Evolutionary conservation across 2,329 filamentous ascomycete species (phyloP).

Genomic region (Lasiodiplodia gonubiensis): DNA sequence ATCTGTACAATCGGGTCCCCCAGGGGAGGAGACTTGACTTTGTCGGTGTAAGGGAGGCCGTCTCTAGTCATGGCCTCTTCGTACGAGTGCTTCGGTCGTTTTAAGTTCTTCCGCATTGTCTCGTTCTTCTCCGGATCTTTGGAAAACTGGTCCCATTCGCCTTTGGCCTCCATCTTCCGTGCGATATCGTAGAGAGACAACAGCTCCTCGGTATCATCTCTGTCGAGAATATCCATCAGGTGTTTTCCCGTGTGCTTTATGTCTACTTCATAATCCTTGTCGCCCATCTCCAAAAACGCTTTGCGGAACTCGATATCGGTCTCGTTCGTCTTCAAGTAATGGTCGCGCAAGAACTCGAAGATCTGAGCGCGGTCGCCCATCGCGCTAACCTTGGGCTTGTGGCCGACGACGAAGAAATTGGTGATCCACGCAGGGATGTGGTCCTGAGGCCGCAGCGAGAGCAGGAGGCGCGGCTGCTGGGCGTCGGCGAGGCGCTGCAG

Average conservation of each 20-base stretch:
- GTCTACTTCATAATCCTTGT: background rate
- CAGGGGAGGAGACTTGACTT: slow-evolving; percentile 29
- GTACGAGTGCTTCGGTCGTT: background rate
- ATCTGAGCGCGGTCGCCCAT: slow-evolving; percentile 71
- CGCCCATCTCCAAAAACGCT: background rate
- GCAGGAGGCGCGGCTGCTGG: slow-evolving; percentile 72
- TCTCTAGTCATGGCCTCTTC: background rate
- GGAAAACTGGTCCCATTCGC: slow-evolving; percentile 6
- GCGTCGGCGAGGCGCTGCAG: slow-evolving; percentile 70
- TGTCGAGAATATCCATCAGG: slow-evolving; percentile 38
- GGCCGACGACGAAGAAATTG: slow-evolving; percentile 75
- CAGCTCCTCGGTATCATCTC: slow-evolving; percentile 38
- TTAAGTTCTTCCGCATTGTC: background rate
- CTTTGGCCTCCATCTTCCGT: slow-evolving; percentile 12
- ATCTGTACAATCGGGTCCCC: slow-evolving; percentile 84
- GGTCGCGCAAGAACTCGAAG: slow-evolving; percentile 51
- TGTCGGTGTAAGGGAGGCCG: background rate
- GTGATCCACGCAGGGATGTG: slow-evolving; percentile 89
- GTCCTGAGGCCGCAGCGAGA: slow-evolving; percentile 85
- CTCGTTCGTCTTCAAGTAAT: slow-evolving; percentile 34
- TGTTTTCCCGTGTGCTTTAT: slow-evolving; percentile 38
- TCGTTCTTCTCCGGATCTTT: background rate
- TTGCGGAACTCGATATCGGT: slow-evolving; percentile 4
- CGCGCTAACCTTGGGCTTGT: slow-evolving; percentile 67
- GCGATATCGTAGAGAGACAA: slow-evolving; percentile 27